Base-by-base conservation (phyloP, 176 grass and related monocot species). In the Carex pumila region DNA sequence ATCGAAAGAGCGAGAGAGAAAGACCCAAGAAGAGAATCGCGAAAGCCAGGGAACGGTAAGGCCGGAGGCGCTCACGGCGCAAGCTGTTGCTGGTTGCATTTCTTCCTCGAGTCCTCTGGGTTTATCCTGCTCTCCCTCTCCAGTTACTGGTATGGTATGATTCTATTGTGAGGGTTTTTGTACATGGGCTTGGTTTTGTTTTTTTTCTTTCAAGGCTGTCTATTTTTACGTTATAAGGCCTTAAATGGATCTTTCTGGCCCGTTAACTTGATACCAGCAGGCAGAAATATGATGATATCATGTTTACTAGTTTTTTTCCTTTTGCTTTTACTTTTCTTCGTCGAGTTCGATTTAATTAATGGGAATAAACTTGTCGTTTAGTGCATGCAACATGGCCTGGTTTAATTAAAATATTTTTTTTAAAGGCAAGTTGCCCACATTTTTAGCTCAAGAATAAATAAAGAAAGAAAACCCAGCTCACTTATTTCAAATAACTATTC, bases 61-160 rank as follows among this genome's bases (percentile, higher is more conserved):
- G 62, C 43, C 64, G 81, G 62, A 54, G 81, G 43, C 54, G 60
- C 32, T 47, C 37, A 47, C 12, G 81, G 61, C 39, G 63, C 81
- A 83, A 66, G 45, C 22, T 7, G 31, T 52, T 3, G 62, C 61
- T 64, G 60, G 61, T 32, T 66, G 81, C 81, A 83, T 83, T 68
- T 69, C 62, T 83, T 83, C 62, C 41, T 9, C 19, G 71, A 78
- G 6, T 78, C 15, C 50, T 30, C 73, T 78, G 73, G 73, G 73
- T 78, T 78, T 67, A 66, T 83, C 81, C 59, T 81, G 8, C 41
- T 81, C 58, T 65, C 11, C 9, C 41, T 81, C 36, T 63, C 59
- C 12, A 59, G 15, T 34, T 34, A 25, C 12, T 53, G 41, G 14
- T 78, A 78, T 53, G 41, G 14, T 78, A 78, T 54, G 79, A 41